Conservation (phyloP, 768 basidiomycete genomes). For the Filobasidium floriforme region DNA sequence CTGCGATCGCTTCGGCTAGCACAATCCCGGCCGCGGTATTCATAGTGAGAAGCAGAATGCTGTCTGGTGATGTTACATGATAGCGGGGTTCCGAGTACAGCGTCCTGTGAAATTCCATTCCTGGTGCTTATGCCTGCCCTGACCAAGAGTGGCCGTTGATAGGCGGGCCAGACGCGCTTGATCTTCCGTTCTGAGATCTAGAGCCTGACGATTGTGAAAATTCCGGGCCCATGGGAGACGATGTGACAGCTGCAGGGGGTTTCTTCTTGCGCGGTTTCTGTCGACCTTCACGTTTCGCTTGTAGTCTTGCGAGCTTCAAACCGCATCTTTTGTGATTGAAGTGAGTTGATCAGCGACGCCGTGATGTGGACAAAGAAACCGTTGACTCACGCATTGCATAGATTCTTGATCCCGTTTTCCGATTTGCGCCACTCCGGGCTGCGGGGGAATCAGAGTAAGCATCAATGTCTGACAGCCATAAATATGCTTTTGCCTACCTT, state of each 20-base stretch:
- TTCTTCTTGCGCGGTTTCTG: slow-evolving; percentile 39
- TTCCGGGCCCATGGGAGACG: background rate
- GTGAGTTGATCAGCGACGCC: background rate
- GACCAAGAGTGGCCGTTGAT: no score
- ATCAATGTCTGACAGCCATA: background rate
- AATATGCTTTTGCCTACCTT: slow-evolving; percentile 4
- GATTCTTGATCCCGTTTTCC: slow-evolving; percentile 41
- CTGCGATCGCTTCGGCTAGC: no score
- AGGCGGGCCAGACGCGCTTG: no score
- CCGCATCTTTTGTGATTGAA: slow-evolving; percentile 33
- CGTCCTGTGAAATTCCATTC: no score
- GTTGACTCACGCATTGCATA: slow-evolving; percentile 43
- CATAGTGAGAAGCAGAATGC: no score
- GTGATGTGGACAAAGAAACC: background rate
- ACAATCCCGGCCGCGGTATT: no score
- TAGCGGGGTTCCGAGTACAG: no score
- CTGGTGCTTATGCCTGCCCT: no score
- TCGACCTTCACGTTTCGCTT: slow-evolving; percentile 42
- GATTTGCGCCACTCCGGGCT: slow-evolving; percentile 42
- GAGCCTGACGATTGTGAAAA: no score
- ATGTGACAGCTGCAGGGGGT: background rate
- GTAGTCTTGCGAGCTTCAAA: slow-evolving; percentile 36
- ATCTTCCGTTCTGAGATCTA: no score
- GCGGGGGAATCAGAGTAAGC: background rate
- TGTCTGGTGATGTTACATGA: no score